Conservation (phyloP, 2,329 filamentous ascomycete species). For the Reticulascus tulasneorum region DNA sequence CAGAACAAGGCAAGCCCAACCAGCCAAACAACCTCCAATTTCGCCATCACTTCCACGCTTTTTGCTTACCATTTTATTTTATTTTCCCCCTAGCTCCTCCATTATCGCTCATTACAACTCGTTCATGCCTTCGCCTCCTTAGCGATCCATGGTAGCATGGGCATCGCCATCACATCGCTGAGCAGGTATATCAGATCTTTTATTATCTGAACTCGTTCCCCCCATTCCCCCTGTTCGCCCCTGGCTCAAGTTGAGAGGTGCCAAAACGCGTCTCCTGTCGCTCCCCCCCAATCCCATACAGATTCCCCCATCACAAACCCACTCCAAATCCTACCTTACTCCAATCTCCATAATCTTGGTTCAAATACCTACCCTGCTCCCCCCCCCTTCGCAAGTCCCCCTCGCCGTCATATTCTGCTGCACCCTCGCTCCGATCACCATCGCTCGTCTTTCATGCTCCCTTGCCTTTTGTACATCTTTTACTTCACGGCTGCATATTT, state of each 20-base stretch:
- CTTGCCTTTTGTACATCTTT: conserved; percentile 13
- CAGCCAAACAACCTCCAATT: not conserved
- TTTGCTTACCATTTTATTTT: conserved; percentile 3
- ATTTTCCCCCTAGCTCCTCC: conserved; percentile 1
- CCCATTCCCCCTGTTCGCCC: conserved; percentile 6
- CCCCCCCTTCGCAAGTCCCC: conserved; percentile 20
- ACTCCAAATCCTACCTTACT: conserved; percentile 29
- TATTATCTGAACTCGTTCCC: conserved; percentile 12
- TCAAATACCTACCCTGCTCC: conserved; percentile 31
- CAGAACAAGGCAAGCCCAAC: not conserved
- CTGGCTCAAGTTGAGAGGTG: conserved; percentile 4
- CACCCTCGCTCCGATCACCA: conserved; percentile 20
- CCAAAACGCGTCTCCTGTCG: conserved; percentile 8
- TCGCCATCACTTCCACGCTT: not conserved
- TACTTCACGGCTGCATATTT: conserved; percentile 1
- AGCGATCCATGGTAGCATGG: conserved; percentile 8
- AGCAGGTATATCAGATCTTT: conserved; percentile 10
- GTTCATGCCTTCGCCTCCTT: not conserved
- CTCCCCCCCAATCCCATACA: conserved; percentile 16
- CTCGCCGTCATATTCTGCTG: conserved; percentile 9
- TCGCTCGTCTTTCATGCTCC: conserved; percentile 13
- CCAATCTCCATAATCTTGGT: conserved; percentile 26
- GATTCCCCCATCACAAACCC: conserved; percentile 28
- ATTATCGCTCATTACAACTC: conserved; percentile 2
- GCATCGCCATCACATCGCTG: conserved; percentile 7